phyloP scores from a whole-genome alignment of 169 alveolate genomes.

The Plasmodium malariae region DNA sequence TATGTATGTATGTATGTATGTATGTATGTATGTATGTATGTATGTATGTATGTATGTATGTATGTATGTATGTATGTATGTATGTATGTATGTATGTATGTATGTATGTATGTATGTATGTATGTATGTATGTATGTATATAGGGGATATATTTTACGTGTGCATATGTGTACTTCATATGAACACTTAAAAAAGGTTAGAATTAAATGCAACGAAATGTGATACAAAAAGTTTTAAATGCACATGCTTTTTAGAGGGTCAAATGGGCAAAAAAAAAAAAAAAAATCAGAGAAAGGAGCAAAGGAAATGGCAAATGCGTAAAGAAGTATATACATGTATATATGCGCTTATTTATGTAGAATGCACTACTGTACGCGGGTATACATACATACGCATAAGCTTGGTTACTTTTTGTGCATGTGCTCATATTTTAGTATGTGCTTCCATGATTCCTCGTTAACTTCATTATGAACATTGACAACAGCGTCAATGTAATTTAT shows the following conservation, averaged over 20 bases:
- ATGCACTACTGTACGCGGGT: no score
- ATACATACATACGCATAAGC: neutral
- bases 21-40: no score
- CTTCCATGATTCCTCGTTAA: conserved; percentile 89
- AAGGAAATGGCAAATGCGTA: neutral
- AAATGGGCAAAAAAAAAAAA: neutral
- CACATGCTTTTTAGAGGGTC: neutral
- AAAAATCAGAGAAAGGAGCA: neutral
- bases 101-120: neutral
- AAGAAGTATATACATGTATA: no score
- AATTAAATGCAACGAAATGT: neutral
- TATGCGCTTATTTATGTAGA: no score
- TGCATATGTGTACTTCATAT: neutral
- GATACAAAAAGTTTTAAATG: neutral
- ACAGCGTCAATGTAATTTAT: conserved; percentile 84
- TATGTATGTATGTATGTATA: no score
- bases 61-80: neutral
- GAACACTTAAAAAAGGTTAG: neutral
- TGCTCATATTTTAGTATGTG: conserved; percentile 86
- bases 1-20: no score
- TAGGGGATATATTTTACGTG: conserved; percentile 2
- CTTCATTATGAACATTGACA: conserved; percentile 87
- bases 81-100: neutral
- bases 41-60: no score
- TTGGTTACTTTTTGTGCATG: conserved; percentile 77